Evolutionary conservation across 352 stramenopile genomes (phyloP).

Genomic region (Peronospora farinosa): DNA sequence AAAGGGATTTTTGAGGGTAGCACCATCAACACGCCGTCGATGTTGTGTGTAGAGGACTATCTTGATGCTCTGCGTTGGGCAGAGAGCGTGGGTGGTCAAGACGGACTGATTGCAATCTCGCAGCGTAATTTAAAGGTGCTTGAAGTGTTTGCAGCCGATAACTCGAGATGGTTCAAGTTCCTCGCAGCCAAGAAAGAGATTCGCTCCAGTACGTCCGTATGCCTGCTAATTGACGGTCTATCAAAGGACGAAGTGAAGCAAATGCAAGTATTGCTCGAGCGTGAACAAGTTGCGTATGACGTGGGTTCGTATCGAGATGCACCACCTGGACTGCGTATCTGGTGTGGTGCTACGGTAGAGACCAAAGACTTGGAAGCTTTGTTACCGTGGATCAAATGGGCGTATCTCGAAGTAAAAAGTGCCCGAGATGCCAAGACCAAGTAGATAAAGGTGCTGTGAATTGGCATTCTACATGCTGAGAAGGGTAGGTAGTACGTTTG

Average conservation of each 20-base stretch:
- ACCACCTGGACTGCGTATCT: constrained; percentile 96
- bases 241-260: constrained; percentile 94
- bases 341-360: constrained; percentile 98
- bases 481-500: background rate
- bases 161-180: constrained; percentile 95
- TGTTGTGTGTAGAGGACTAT: constrained; percentile 99
- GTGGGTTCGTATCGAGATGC: constrained; percentile 98
- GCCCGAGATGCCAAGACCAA: constrained; percentile 22
- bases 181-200: constrained; percentile 90
- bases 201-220: constrained; percentile 96
- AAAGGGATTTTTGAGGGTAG: constrained; percentile 95
- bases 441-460: constrained; percentile 11
- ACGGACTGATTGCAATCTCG: constrained; percentile 91
- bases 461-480: constrained; percentile 21
- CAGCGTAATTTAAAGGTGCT: constrained; percentile 93
- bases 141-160: constrained; percentile 94
- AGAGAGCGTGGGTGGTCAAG: constrained; percentile 90
- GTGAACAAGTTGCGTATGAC: constrained; percentile 94
- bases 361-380: constrained; percentile 95
- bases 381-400: constrained; percentile 98
- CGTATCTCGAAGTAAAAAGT: constrained; percentile 89
- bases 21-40: constrained; percentile 99
- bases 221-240: constrained; percentile 90
- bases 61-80: constrained; percentile 96
- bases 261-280: constrained; percentile 93